phyloP scores from a whole-genome alignment of 148 eudicot genomes.

The Chenopodium quinoa region DNA sequence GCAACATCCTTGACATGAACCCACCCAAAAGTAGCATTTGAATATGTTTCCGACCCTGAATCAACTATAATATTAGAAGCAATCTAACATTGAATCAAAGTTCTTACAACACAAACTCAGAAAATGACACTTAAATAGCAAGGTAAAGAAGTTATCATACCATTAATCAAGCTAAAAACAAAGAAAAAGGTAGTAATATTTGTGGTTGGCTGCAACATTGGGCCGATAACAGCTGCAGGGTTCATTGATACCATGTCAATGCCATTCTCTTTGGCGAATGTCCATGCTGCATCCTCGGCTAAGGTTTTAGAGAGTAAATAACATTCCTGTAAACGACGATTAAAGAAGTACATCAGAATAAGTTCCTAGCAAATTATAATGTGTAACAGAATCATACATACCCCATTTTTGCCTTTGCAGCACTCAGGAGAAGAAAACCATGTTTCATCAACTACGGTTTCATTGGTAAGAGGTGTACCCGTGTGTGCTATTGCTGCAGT shows the following conservation, averaged over 20 bases:
- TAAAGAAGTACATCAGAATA: not conserved
- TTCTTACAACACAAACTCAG: not conserved
- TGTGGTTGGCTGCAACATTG: conserved; percentile 38
- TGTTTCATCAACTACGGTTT: conserved; percentile 37
- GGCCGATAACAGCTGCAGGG: conserved; percentile 48
- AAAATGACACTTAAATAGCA: not conserved
- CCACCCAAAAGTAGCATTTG: conserved; percentile 11
- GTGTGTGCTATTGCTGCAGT: conserved; percentile 26
- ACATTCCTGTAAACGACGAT: conserved; percentile 23
- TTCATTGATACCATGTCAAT: conserved; percentile 37
- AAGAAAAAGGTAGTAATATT: conserved; percentile 18
- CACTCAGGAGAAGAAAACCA: conserved; percentile 33
- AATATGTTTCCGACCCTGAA: conserved; percentile 25
- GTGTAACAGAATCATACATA: conserved; percentile 4
- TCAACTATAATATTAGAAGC: not conserved
- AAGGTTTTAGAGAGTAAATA: conserved; percentile 42
- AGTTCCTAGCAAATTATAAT: not conserved
- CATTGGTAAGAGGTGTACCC: conserved; percentile 18
- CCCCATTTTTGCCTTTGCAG: conserved; percentile 26
- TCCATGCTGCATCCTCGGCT: conserved; percentile 54
- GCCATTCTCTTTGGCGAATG: conserved; percentile 34
- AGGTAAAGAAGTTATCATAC: conserved; percentile 17
- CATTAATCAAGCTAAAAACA: conserved; percentile 29
- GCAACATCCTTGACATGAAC: conserved; percentile 35
- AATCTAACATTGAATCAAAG: not conserved